A percentile compares a stretch with the other conserved stretches of the same genome.
These are phyloP conservation scores for Pseudozyma hubeiensis DNA, from an alignment of 1,284 basidiomycete genomes.

Conservation along the genomic window DNA sequence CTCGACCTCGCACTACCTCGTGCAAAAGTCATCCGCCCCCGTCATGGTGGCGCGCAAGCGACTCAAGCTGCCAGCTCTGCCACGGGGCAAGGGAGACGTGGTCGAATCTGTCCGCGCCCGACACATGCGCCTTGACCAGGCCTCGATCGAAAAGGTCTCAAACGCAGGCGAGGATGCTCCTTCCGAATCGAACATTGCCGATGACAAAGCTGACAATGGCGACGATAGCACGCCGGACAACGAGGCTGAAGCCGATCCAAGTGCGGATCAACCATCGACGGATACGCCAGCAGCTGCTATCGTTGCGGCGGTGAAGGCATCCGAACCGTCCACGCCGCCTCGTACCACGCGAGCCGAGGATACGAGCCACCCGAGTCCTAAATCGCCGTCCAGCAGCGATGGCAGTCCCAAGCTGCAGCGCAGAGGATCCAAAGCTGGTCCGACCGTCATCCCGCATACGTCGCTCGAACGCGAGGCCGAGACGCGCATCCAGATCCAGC, in stretches of 20 bases:
- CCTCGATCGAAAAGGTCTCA: slow-evolving; percentile 62
- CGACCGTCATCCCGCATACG: slow-evolving; percentile 34
- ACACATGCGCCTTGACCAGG: slow-evolving; percentile 66
- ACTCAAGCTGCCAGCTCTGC: slow-evolving; percentile 62
- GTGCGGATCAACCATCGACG: background rate
- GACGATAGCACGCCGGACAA: slow-evolving; percentile 23
- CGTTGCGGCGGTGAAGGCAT: background rate
- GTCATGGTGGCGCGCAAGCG: slow-evolving; percentile 77
- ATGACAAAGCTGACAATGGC: slow-evolving; percentile 5
- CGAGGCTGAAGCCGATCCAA: background rate
- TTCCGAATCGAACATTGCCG: slow-evolving; percentile 6
- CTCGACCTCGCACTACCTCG: slow-evolving; percentile 96
- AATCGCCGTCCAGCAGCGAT: slow-evolving; percentile 1
- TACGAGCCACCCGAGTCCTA: background rate
- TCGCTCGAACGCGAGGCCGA: slow-evolving; percentile 42
- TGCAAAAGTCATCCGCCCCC: slow-evolving; percentile 89
- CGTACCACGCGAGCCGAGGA: background rate
- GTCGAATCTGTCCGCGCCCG: slow-evolving; percentile 61
- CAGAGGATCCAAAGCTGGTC: slow-evolving; percentile 25
- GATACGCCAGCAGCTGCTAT: background rate
- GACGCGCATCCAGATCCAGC: slow-evolving; percentile 36
- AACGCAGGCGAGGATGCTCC: slow-evolving; percentile 31
- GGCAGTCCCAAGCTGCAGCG: slow-evolving; percentile 36
- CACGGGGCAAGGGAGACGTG: slow-evolving; percentile 65
- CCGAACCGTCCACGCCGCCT: background rate